Evolutionary conservation across 73 alveolate species (phyloP), one percentile per base, ranked within the genome.

Genomic region (Durusdinium trenchii): DNA sequence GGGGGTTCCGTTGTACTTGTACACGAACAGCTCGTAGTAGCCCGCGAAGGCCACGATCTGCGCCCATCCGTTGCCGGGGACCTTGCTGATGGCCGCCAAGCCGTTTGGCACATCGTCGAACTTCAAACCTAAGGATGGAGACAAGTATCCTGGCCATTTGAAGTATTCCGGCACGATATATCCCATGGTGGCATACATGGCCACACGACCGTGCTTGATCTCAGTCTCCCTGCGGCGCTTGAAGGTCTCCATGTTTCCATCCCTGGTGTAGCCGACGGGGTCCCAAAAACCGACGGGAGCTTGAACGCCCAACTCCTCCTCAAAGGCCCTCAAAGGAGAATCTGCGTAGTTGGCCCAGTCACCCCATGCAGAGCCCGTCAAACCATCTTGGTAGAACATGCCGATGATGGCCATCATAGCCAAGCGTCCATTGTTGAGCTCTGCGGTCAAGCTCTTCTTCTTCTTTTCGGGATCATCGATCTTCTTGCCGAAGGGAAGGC

Each of bases 401-500:
- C 91, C 95, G 40, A 86, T 86, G 83, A 86, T 86, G 95, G 95
- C 95, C 64, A 86, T 38, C 95, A 86, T 86, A 23, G 95, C 95
- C 83, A 86, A 35, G 36, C 95, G 79, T 40, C 82, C 95, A 83
- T 60, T 54, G 86, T 89, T 89, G 86, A 89, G 62, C 96, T 89
- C 96, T 1, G 96, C 96, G 4, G 54, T 89, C 45, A 89, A 36
- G 96, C 96, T 89, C 96, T 89, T 89, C 86, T 10, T 35, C 81
- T 89, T 89, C 71, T 89, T 89, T 73, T 89, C 96, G 2, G 67
- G 36, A 50, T 89, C 96, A 87, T 67, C 98, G 61, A 91, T 91
- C 90, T 71, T 91, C 89, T 67, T 67, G 89, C 98, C 98, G 89
- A 35, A 67, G 35, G 98, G 98, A 67, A 91, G 83, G 89, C 98